Conservation (phyloP, 2,329 filamentous ascomycete genomes). For the Cladosporium sp. region DNA sequence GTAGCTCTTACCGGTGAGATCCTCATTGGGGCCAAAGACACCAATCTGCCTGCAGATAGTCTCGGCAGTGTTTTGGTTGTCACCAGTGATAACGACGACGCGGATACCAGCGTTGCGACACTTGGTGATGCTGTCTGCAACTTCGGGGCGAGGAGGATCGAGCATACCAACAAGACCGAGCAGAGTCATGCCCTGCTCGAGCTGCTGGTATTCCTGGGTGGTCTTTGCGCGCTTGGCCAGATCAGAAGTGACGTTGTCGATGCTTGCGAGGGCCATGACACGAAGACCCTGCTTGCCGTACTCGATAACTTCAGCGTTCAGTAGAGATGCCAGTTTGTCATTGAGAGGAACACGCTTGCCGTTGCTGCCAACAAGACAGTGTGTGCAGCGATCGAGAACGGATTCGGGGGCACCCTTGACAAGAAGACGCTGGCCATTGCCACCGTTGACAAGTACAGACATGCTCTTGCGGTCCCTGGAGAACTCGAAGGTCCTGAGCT, state of each 20-base stretch:
- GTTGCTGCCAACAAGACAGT: constrained; percentile 73
- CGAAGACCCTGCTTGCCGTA: constrained; percentile 92
- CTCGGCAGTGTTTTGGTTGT: constrained; percentile 97
- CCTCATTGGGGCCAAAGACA: constrained; percentile 79
- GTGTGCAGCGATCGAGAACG: constrained; percentile 87
- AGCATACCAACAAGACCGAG: constrained; percentile 95
- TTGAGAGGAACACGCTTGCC: constrained; percentile 76
- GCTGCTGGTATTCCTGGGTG: constrained; percentile 76
- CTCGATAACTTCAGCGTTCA: constrained; percentile 78
- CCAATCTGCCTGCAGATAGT: constrained; percentile 97
- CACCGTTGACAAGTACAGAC: constrained; percentile 84
- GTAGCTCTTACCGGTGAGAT: constrained; percentile 88
- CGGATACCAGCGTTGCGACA: constrained; percentile 93
- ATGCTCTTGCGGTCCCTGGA: constrained; percentile 98
- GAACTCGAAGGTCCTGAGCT: constrained; percentile 91
- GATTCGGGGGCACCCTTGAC: constrained; percentile 97
- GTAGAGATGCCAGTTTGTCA: constrained; percentile 66
- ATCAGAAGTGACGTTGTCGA: constrained; percentile 72
- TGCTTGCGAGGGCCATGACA: constrained; percentile 87
- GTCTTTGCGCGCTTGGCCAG: constrained; percentile 74
- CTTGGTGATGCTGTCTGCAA: constrained; percentile 79
- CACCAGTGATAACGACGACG: constrained; percentile 96
- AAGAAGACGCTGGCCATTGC: constrained; percentile 73
- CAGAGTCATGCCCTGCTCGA: constrained; percentile 93
- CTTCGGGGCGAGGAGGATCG: constrained; percentile 92